Conservation (phyloP, 768 basidiomycete genomes). For the Leccinellum rugosiceps region DNA sequence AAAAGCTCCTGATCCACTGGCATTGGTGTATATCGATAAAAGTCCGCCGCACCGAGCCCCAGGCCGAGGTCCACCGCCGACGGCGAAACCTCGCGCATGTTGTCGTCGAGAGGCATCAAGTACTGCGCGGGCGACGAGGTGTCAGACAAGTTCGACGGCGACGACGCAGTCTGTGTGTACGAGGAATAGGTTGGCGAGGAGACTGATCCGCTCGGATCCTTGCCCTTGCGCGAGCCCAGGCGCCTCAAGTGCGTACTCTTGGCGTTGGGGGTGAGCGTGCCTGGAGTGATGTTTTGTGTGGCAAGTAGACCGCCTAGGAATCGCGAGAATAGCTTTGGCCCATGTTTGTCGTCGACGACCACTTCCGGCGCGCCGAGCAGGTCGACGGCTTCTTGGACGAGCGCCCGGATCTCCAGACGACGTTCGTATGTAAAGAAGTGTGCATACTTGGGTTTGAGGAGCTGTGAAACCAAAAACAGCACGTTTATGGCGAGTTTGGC, state of each 20-base stretch:
- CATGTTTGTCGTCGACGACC: slow-evolving; percentile 77
- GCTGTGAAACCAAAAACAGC: slow-evolving; percentile 34
- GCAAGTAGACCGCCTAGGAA: slow-evolving; percentile 73
- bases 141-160: slow-evolving; percentile 32
- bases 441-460: slow-evolving; percentile 76
- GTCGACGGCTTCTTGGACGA: slow-evolving; percentile 65
- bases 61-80: slow-evolving; percentile 1
- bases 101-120: slow-evolving; percentile 38
- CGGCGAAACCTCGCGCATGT: slow-evolving; percentile 16
- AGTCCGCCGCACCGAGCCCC: slow-evolving; percentile 30
- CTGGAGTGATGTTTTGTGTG: slow-evolving; percentile 42
- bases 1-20: slow-evolving; percentile 58
- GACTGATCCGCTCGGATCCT: slow-evolving; percentile 2
- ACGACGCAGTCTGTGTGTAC: slow-evolving; percentile 10
- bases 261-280: slow-evolving; percentile 13
- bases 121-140: slow-evolving; percentile 38
- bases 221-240: slow-evolving; percentile 12
- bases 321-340: slow-evolving; percentile 74
- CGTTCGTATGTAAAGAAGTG: slow-evolving; percentile 55
- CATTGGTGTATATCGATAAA: slow-evolving; percentile 47
- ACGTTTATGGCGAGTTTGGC: neutral
- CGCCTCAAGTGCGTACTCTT: slow-evolving; percentile 22
- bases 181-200: neutral
- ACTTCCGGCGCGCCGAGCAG: slow-evolving; percentile 68
- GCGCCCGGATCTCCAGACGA: slow-evolving; percentile 56